Conservation (phyloP, 768 basidiomycete genomes). For the Epithele typhae region DNA sequence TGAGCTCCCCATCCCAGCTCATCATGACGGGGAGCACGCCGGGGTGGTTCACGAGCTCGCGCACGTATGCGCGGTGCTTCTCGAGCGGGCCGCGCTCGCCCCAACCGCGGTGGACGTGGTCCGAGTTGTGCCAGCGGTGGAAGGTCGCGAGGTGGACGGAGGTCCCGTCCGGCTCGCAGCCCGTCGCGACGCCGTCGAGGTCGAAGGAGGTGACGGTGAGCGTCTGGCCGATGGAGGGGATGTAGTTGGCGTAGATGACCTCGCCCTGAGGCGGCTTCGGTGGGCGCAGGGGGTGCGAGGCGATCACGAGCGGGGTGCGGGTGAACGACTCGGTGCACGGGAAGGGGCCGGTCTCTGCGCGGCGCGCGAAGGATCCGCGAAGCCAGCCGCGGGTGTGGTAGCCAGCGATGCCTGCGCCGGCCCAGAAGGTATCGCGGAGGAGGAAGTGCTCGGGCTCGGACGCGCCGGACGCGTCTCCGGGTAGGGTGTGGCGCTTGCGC, state of each 20-base stretch:
- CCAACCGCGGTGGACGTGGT: conserved; percentile 44
- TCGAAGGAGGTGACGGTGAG: conserved; percentile 29
- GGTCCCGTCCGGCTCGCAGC: conserved; percentile 4
- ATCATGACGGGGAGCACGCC: conserved; percentile 38
- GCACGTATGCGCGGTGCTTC: conserved; percentile 39
- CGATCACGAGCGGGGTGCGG: conserved; percentile 40
- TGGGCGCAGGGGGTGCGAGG: conserved; percentile 49
- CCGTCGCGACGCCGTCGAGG: conserved; percentile 12
- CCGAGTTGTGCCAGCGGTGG: conserved; percentile 46
- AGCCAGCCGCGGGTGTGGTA: conserved; percentile 30
- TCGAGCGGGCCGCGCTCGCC: conserved; percentile 41
- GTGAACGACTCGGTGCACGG: conserved; percentile 40
- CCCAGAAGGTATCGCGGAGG: conserved; percentile 43
- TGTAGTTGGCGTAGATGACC: conserved; percentile 36
- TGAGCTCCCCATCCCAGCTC: conserved; percentile 40
- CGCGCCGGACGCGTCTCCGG: conserved; percentile 6
- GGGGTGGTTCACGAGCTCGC: conserved; percentile 32
- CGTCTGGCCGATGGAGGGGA: conserved; percentile 30
- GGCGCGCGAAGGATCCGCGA: conserved; percentile 26
- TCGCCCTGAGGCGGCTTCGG: conserved; percentile 38
- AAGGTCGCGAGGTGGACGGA: conserved; percentile 38
- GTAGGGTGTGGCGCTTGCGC: conserved; percentile 13
- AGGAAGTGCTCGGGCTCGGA: conserved; percentile 33
- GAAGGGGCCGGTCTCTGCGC: conserved; percentile 25
- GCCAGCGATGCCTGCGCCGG: conserved; percentile 38